Evolutionary conservation across 2,329 filamentous ascomycete species (phyloP).

Genomic region (Endothia cerciana): DNA sequence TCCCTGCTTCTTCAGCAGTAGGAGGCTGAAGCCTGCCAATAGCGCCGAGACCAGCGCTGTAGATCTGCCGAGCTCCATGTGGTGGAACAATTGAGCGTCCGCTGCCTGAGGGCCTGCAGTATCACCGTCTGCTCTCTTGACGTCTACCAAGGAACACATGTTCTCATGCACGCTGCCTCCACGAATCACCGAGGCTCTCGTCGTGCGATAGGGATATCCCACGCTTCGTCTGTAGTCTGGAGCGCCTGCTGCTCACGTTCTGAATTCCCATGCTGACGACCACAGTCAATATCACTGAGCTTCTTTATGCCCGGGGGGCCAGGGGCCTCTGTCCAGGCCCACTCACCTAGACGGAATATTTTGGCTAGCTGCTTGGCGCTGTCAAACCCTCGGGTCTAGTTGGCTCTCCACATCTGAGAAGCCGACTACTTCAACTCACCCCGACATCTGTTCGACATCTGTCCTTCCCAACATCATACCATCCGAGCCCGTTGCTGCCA

Average conservation of each 20-base stretch:
- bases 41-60: conserved; percentile 16
- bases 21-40: conserved; percentile 9
- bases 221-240: conserved; percentile 3
- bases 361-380: conserved; percentile 27
- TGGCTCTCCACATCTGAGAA: conserved; percentile 27
- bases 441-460: conserved; percentile 7
- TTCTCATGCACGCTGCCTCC: neutral
- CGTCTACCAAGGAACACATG: conserved; percentile 1
- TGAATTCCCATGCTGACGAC: neutral
- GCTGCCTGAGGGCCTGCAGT: conserved; percentile 5
- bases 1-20: neutral
- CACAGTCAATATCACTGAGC: conserved; percentile 12
- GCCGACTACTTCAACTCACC: conserved; percentile 26
- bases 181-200: conserved; percentile 3
- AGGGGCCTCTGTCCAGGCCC: conserved; percentile 5
- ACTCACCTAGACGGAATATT: conserved; percentile 27
- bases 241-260: neutral
- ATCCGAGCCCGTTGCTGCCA: conserved; percentile 8
- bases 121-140: neutral
- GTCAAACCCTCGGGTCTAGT: conserved; percentile 16
- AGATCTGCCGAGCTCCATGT: conserved; percentile 28
- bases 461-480: conserved; percentile 20
- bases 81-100: conserved; percentile 27
- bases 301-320: conserved; percentile 3
- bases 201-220: conserved; percentile 8